Base-by-base conservation (phyloP, 441 rosid genomes). In the Syzygium malaccense region DNA sequence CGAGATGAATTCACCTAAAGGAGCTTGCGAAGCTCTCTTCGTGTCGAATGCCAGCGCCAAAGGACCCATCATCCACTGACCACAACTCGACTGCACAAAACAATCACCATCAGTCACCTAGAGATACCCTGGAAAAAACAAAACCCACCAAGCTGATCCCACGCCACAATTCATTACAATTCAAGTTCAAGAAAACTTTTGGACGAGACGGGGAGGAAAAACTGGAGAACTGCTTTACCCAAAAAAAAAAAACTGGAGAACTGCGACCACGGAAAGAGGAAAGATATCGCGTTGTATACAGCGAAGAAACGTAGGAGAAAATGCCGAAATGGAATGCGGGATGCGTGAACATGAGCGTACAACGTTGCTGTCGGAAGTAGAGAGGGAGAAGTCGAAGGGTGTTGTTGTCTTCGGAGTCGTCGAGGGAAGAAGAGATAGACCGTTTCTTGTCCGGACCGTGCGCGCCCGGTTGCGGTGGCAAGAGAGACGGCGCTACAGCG, bases 31-130 rank as follows among this genome's bases (percentile, higher is more conserved):
- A 23, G 71, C 55, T 49, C 83, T 64, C n/a, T 85, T 85, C 56
- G 87, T 20, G 85, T 85, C 89, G 66, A 54, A 88, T 54, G 87
- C 60, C 49, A 85, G 64, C 8, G 89, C 78, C 53, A 88, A 28
- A 49, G 89, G 87, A 64, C 89, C 80, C 89, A 88, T 88, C 58
- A 6, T 75, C 23, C 83, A 41, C 83, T 41, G 51, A 37, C n/a
- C 6, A 6, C 51, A 41, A 25, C 14, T 41, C 51, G 5, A 41
- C 83, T 23, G 51, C 83, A 75, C 83, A 41, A 75, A 33, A 75
- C 48, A 75, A 75, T 12, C 83, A 23, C 51, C 51, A 3, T 23
- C 83, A 75, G n/a, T 45, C 51, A 41, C 51, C 51, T 6, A 23
- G 13, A 25, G n/a, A 23, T 41, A 23, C 41, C 83, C 51, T 45